Conservation (phyloP, 305 asterid genomes). For the Plantago coronopus region DNA sequence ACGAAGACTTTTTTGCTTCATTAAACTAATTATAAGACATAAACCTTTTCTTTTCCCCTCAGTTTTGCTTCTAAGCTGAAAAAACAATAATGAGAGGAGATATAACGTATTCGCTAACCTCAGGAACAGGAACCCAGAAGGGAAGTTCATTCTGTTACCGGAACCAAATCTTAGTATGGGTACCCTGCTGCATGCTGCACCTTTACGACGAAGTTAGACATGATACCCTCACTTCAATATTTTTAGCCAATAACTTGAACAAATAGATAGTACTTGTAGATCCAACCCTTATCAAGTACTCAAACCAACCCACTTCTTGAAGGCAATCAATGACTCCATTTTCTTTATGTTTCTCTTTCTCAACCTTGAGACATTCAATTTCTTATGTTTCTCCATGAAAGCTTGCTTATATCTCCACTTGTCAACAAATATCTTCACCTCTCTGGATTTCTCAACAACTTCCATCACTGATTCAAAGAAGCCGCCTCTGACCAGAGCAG, state of each 20-base stretch:
- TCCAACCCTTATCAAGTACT: conserved; percentile 37
- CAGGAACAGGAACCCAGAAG: background rate
- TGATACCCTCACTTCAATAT: background rate
- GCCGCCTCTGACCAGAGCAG: conserved; percentile 86
- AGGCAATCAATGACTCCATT: conserved; percentile 81
- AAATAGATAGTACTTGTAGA: background rate
- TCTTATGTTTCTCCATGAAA: conserved; percentile 94
- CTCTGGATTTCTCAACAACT: conserved; percentile 74
- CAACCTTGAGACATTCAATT: conserved; percentile 68
- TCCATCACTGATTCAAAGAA: conserved; percentile 95
- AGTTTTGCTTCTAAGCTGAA: too few species aligned
- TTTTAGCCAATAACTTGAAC: background rate
- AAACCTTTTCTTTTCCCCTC: too few species aligned
- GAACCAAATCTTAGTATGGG: background rate
- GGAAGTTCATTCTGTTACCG: background rate
- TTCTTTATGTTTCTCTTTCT: conserved; percentile 59
- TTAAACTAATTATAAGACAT: too few species aligned
- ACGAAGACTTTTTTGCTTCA: too few species aligned
- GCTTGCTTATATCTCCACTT: conserved; percentile 98
- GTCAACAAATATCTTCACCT: conserved; percentile 72
- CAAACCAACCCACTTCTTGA: conserved; percentile 95
- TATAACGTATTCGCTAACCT: background rate
- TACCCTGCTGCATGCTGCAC: background rate
- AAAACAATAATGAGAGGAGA: background rate
- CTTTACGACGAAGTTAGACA: too few species aligned